These are phyloP conservation scores for Sparassis latifolia DNA, from an alignment of 1,284 basidiomycete species.

Conservation along the genomic window DNA sequence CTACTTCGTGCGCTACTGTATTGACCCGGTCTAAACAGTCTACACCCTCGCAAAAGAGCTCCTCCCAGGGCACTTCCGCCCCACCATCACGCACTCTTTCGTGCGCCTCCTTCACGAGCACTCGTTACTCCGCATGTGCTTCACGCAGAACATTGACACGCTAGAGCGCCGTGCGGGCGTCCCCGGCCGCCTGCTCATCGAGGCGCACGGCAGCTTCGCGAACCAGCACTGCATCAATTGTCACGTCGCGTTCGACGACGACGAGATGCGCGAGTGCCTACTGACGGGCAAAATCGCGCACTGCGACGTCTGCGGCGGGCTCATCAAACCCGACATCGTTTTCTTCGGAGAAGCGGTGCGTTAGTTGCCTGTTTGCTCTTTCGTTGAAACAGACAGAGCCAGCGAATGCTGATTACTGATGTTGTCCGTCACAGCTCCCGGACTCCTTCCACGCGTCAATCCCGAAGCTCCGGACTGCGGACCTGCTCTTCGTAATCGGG, in stretches of 20 bases:
- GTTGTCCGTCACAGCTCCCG: slow-evolving; percentile 42
- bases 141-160: slow-evolving; percentile 92
- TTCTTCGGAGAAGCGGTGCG: slow-evolving; percentile 84
- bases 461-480: slow-evolving; percentile 51
- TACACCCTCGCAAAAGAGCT: slow-evolving; percentile 88
- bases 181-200: slow-evolving; percentile 69
- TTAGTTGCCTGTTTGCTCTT: slow-evolving; percentile 2
- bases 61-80: slow-evolving; percentile 82
- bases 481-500: slow-evolving; percentile 88
- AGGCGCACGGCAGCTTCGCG: slow-evolving; percentile 93
- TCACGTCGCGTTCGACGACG: slow-evolving; percentile 46
- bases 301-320: slow-evolving; percentile 60
- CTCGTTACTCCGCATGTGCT: slow-evolving; percentile 64
- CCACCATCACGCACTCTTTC: slow-evolving; percentile 89
- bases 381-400: neutral
- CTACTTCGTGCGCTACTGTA: neutral
- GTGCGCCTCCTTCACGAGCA: slow-evolving; percentile 70
- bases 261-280: slow-evolving; percentile 64
- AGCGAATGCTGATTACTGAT: no score
- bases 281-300: slow-evolving; percentile 52
- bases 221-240: slow-evolving; percentile 79
- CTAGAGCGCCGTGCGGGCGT: slow-evolving; percentile 85
- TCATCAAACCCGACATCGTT: slow-evolving; percentile 92
- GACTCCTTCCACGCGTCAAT: slow-evolving; percentile 45
- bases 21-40: slow-evolving; percentile 37